Evolutionary conservation across 108 stramenopile genomes (phyloP).

Genomic region (Nitzschia palea): DNA sequence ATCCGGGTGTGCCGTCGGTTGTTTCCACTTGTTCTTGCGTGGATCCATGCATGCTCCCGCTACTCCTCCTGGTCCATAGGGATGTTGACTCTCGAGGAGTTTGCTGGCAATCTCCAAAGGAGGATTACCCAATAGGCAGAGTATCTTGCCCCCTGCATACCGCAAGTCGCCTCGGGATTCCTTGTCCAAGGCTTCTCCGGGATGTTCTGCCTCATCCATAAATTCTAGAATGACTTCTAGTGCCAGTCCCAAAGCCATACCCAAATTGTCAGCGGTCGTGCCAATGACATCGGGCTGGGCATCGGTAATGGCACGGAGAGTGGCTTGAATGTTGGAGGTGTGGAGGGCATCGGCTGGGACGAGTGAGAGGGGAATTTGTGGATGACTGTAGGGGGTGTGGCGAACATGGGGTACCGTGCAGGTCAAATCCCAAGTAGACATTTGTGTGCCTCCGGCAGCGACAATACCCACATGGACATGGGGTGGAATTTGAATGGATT

Average conservation of each 20-base stretch:
- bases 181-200: constrained; percentile 13
- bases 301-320: constrained; percentile 46
- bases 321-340: constrained; percentile 34
- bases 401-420: constrained; percentile 31
- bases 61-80: constrained; percentile 19
- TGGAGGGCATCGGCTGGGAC: constrained; percentile 32
- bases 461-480: constrained; percentile 49
- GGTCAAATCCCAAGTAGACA: constrained; percentile 36
- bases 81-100: constrained; percentile 7
- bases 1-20: neutral
- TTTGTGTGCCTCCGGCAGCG: constrained; percentile 3
- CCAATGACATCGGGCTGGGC: neutral
- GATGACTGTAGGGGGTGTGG: constrained; percentile 14
- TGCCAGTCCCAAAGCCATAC: constrained; percentile 16
- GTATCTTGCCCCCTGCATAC: constrained; percentile 54
- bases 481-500: constrained; percentile 17
- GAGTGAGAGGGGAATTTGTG: constrained; percentile 3
- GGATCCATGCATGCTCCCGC: constrained; percentile 20
- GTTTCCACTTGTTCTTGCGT: neutral
- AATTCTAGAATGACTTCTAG: constrained; percentile 35
- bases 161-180: constrained; percentile 4
- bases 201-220: constrained; percentile 39
- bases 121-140: constrained; percentile 43
- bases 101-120: constrained; percentile 26
- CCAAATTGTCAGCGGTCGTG: neutral